Evolutionary conservation across 257 asterid genomes (phyloP).

Genomic region (Salvia rosmarinus): DNA sequence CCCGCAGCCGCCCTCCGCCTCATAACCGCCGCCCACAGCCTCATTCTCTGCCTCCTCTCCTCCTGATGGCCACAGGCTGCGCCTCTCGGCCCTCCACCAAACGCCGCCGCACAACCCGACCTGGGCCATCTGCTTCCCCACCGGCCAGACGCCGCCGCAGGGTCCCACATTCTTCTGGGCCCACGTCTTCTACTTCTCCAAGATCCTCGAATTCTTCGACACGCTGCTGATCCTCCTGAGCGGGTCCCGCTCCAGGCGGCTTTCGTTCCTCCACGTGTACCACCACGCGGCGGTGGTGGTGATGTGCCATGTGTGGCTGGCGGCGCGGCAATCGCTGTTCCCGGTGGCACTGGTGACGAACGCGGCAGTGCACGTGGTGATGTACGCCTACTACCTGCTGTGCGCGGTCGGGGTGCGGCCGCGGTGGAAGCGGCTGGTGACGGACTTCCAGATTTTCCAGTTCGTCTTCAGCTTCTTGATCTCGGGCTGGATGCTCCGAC

Average conservation of each 20-base stretch:
- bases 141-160: slow-evolving; percentile 50
- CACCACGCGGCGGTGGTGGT: slow-evolving; percentile 85
- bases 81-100: slow-evolving; percentile 74
- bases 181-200: slow-evolving; percentile 80
- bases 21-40: slow-evolving; percentile 77
- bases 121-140: slow-evolving; percentile 87
- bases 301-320: slow-evolving; percentile 81
- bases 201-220: slow-evolving; percentile 79
- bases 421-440: slow-evolving; percentile 85
- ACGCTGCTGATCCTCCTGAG: slow-evolving; percentile 63
- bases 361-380: slow-evolving; percentile 84
- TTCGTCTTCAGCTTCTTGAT: slow-evolving; percentile 73
- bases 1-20: slow-evolving; percentile 78
- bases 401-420: slow-evolving; percentile 72
- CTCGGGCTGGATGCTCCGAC: slow-evolving; percentile 74
- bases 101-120: slow-evolving; percentile 52
- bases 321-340: slow-evolving; percentile 71
- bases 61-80: slow-evolving; percentile 74
- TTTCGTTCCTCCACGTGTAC: slow-evolving; percentile 91
- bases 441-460: slow-evolving; percentile 79
- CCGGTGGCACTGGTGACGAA: slow-evolving; percentile 92
- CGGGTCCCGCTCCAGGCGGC: slow-evolving; percentile 58
- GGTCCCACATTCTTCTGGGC: slow-evolving; percentile 95
- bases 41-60: slow-evolving; percentile 74
- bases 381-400: slow-evolving; percentile 81